phyloP scores from a whole-genome alignment of 2,329 filamentous ascomycete genomes.

The Exophiala calicioides region DNA sequence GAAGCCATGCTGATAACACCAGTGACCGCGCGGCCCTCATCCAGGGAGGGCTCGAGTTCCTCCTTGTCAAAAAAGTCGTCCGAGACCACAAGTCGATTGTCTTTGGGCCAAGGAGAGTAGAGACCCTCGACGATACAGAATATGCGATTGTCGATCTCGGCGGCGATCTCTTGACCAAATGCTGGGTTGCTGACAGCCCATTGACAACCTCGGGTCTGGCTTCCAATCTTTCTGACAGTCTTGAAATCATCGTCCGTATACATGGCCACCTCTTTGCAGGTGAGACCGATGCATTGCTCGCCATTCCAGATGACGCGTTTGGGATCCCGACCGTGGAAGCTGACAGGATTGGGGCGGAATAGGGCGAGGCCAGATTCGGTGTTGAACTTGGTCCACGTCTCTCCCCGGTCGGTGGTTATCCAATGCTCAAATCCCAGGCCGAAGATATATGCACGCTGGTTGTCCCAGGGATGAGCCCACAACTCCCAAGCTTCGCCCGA shows the following conservation, averaged over 20 bases:
- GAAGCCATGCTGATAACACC: conserved; percentile 80
- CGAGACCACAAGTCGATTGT: conserved; percentile 77
- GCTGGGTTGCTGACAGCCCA: conserved; percentile 79
- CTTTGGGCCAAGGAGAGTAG: conserved; percentile 68
- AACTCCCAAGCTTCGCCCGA: conserved; percentile 65
- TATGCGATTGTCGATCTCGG: conserved; percentile 67
- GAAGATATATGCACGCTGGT: conserved; percentile 76
- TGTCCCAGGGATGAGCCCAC: conserved; percentile 75
- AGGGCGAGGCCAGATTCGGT: conserved; percentile 58
- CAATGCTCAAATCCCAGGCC: conserved; percentile 72
- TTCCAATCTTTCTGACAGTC: conserved; percentile 61
- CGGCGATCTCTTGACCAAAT: conserved; percentile 60
- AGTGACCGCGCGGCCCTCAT: conserved; percentile 69
- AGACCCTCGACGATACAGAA: conserved; percentile 78
- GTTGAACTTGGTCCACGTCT: conserved; percentile 76
- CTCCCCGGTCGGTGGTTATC: conserved; percentile 78
- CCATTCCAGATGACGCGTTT: conserved; percentile 84
- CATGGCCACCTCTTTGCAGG: conserved; percentile 63
- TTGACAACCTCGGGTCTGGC: conserved; percentile 69
- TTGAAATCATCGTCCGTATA: conserved; percentile 90
- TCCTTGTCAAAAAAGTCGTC: conserved; percentile 76
- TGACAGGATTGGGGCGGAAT: conserved; percentile 57
- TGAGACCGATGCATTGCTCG: conserved; percentile 63
- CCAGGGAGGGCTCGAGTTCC: conserved; percentile 71
- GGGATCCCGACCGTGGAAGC: conserved; percentile 80